These are phyloP conservation scores for Rhododendron griersonianum DNA, from an alignment of 148 eudicot species.

Conservation along the genomic window DNA sequence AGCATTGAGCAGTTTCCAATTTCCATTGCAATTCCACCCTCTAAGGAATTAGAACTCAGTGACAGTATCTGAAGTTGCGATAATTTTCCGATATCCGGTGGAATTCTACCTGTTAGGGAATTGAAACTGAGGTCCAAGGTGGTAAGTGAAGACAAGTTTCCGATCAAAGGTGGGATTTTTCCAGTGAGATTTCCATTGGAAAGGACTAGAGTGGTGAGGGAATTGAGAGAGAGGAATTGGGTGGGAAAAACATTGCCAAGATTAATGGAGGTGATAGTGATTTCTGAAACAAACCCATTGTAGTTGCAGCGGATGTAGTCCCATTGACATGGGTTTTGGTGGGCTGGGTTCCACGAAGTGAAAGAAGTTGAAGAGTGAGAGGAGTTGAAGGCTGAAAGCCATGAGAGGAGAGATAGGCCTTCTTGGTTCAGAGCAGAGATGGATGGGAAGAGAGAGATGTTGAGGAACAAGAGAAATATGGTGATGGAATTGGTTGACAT, in stretches of 20 bases:
- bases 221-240: conserved; percentile 25
- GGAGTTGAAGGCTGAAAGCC: conserved; percentile 32
- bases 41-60: conserved; percentile 25
- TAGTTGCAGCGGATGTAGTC: conserved; percentile 19
- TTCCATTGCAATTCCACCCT: conserved; percentile 26
- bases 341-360: conserved; percentile 24
- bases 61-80: conserved; percentile 15
- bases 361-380: conserved; percentile 23
- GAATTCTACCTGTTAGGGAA: conserved; percentile 25
- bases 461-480: conserved; percentile 23
- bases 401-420: conserved; percentile 29
- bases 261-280: conserved; percentile 23
- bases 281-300: conserved; percentile 27
- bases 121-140: conserved; percentile 32
- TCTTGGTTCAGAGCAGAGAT: conserved; percentile 32
- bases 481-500: conserved; percentile 21
- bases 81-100: conserved; percentile 23
- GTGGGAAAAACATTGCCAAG: conserved; percentile 24
- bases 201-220: conserved; percentile 20
- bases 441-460: conserved; percentile 18
- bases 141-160: conserved; percentile 21
- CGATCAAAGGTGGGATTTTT: conserved; percentile 20
- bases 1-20: conserved; percentile 32
- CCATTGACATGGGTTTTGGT: conserved; percentile 29
- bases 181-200: conserved; percentile 31